phyloP scores from a whole-genome alignment of 2,329 filamentous ascomycete species.

The Aspergillus pseudoglaucus region DNA sequence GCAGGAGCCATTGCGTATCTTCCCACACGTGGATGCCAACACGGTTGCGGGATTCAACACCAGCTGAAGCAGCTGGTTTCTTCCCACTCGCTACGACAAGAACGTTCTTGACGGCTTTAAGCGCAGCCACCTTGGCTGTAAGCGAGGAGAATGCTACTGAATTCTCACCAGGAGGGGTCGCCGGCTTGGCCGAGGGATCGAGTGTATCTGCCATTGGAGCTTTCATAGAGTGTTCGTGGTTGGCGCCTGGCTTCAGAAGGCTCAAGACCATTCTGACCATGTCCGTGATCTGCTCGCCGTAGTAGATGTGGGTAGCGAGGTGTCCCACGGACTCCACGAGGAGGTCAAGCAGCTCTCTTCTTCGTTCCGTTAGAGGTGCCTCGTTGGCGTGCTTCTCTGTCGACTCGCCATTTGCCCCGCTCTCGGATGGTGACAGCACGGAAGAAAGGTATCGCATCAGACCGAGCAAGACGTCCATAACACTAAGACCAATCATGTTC shows the following conservation, averaged over 20 bases:
- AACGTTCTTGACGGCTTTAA: conserved; percentile 75
- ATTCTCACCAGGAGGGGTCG: conserved; percentile 38
- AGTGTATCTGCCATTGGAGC: conserved; percentile 41
- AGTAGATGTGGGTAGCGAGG: conserved; percentile 91
- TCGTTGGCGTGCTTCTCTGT: conserved; percentile 10
- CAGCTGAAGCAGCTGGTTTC: conserved; percentile 52
- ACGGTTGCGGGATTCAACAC: conserved; percentile 62
- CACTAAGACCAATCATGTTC: conserved; percentile 89
- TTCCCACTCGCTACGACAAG: conserved; percentile 71
- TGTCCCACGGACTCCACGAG: conserved; percentile 83
- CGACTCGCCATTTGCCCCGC: conserved; percentile 18
- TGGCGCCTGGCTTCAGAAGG: conserved; percentile 62
- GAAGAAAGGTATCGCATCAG: conserved; percentile 77
- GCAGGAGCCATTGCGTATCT: conserved; percentile 87
- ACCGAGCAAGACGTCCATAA: conserved; percentile 88
- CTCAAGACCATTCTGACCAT: conserved; percentile 79
- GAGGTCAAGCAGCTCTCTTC: conserved; percentile 59
- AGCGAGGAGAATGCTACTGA: conserved; percentile 54
- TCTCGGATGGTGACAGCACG: conserved; percentile 57
- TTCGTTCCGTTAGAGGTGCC: conserved; percentile 42
- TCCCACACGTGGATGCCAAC: conserved; percentile 86
- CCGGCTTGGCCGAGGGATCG: conserved; percentile 44
- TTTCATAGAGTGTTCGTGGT: conserved; percentile 38
- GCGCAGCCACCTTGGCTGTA: conserved; percentile 56
- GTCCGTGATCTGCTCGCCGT: conserved; percentile 90